Conservation (phyloP, 192 early-diverging fungal species). For the Gaertneriomyces sp. region DNA sequence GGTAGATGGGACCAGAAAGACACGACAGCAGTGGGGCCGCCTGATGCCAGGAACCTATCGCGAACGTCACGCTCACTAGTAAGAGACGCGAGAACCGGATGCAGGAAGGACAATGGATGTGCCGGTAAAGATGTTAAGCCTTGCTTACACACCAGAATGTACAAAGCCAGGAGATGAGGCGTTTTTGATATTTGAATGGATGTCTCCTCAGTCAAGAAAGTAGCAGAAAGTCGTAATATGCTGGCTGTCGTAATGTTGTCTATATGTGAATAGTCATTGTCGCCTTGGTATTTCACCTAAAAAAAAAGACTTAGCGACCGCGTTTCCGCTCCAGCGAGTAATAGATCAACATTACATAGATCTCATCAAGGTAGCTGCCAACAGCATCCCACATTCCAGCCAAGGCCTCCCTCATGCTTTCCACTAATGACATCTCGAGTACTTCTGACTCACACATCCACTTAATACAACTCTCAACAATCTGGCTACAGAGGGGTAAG, state of each 20-base stretch:
- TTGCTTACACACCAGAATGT: no score
- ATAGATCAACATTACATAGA: background rate
- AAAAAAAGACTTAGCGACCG: no score
- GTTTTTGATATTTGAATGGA: no score
- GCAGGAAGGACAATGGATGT: slow-evolving; percentile 12
- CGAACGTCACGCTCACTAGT: slow-evolving; percentile 4
- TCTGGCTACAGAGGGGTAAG: slow-evolving; percentile 15
- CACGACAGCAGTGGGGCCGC: slow-evolving; percentile 2
- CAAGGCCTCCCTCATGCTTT: slow-evolving; percentile 11
- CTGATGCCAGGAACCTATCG: background rate
- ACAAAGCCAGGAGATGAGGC: no score
- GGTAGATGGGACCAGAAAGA: background rate
- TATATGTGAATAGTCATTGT: no score
- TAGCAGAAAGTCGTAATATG: no score
- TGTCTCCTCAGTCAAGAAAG: no score
- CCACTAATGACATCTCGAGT: background rate
- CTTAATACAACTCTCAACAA: slow-evolving; percentile 8
- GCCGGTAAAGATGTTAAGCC: no score
- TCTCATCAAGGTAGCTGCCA: slow-evolving; percentile 12
- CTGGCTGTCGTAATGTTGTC: no score
- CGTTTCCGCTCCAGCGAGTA: no score
- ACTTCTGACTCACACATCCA: no score
- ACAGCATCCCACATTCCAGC: slow-evolving; percentile 11
- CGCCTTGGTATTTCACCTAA: no score
- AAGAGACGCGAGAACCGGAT: slow-evolving; percentile 6